phyloP scores from a whole-genome alignment of 768 basidiomycete genomes.

The Russula abietina region DNA sequence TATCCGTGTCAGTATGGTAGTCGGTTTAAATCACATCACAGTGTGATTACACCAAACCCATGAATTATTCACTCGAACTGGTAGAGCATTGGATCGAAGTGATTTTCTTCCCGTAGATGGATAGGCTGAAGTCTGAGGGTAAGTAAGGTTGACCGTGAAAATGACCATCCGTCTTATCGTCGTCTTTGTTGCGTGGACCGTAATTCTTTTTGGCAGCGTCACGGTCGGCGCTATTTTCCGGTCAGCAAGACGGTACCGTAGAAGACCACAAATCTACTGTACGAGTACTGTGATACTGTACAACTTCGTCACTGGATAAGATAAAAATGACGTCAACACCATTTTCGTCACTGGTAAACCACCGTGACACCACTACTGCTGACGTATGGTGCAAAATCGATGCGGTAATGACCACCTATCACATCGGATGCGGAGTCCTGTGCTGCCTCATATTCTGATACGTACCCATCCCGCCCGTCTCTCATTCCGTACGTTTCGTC shows the following conservation, averaged over 20 bases:
- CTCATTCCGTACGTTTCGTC: constrained; percentile 9
- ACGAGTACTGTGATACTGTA: background rate
- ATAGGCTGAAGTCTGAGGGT: too few relatives aligned
- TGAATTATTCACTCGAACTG: background rate
- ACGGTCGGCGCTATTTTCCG: background rate
- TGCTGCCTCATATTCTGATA: background rate
- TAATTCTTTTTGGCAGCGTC: background rate
- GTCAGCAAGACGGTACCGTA: too few relatives aligned
- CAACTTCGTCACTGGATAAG: background rate
- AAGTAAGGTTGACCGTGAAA: too few relatives aligned
- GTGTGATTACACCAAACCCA: too few relatives aligned
- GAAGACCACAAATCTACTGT: background rate
- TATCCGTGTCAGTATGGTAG: too few relatives aligned
- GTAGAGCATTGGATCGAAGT: background rate
- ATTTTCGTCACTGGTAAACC: background rate
- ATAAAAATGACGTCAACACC: constrained; percentile 5
- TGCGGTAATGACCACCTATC: background rate
- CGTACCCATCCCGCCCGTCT: background rate
- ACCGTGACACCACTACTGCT: background rate
- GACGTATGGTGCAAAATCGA: background rate
- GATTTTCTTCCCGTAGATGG: background rate
- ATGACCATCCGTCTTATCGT: too few relatives aligned
- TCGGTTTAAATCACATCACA: too few relatives aligned
- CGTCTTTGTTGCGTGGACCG: too few relatives aligned
- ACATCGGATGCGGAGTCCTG: background rate